Evolutionary conservation across 1,284 basidiomycete genomes (phyloP).

Genomic region (Tylopilus sp.): DNA sequence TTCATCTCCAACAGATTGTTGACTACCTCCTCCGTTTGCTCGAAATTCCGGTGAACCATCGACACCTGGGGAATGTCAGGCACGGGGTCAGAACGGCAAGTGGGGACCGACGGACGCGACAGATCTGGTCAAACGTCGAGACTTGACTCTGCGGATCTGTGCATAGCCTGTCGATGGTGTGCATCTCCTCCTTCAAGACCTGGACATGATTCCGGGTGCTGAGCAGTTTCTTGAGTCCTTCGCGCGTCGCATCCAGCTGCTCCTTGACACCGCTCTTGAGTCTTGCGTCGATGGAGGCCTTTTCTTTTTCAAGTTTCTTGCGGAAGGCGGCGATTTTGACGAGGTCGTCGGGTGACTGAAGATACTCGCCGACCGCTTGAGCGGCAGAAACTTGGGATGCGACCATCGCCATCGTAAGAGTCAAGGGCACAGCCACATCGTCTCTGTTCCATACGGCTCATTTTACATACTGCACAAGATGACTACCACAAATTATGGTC

Average conservation of each 20-base stretch:
- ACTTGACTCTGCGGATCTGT: conserved; percentile 79
- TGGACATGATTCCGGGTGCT: conserved; percentile 88
- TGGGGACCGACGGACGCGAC: conserved; percentile 68
- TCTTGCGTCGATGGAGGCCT: conserved; percentile 94
- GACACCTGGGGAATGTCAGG: conserved; percentile 75
- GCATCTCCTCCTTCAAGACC: conserved; percentile 89
- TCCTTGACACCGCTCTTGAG: conserved; percentile 95
- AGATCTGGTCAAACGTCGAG: conserved; percentile 92
- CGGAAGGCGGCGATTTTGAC: conserved; percentile 90
- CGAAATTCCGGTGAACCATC: conserved; percentile 95
- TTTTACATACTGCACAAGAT: too few species aligned
- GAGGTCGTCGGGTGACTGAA: conserved; percentile 93
- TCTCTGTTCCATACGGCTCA: too few species aligned
- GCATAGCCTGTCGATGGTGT: conserved; percentile 84
- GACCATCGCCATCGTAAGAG: too few species aligned
- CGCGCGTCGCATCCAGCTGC: conserved; percentile 92
- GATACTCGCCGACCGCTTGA: too few species aligned
- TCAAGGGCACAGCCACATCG: too few species aligned
- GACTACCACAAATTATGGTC: too few species aligned
- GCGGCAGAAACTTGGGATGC: too few species aligned
- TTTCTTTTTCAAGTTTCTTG: conserved; percentile 97
- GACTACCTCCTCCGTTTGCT: conserved; percentile 96
- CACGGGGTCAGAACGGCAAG: background rate
- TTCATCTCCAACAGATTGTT: conserved; percentile 93
- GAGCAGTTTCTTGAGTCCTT: conserved; percentile 89